Percentiles rank a stretch among this genome's conserved stretches.
Evolutionary conservation across 2,329 filamentous ascomycete genomes (phyloP).

Genomic region (Sporothrix brasiliensis): DNA sequence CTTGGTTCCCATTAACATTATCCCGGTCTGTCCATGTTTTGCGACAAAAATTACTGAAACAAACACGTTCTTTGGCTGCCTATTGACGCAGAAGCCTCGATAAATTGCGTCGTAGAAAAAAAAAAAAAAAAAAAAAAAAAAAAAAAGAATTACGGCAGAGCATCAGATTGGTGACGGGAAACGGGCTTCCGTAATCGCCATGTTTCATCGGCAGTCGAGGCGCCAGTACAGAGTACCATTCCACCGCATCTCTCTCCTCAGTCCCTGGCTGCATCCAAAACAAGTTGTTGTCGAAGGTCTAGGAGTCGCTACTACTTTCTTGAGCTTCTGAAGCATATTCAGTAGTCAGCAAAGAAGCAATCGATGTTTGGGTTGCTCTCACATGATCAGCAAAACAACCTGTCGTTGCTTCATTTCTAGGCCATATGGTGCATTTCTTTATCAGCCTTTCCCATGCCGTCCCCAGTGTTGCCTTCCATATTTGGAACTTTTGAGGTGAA

Average conservation of each 20-base stretch:
- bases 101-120: background rate
- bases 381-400: background rate
- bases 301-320: background rate
- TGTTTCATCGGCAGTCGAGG: conserved; percentile 25
- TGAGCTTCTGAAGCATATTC: background rate
- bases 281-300: background rate
- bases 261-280: background rate
- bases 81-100: too few species aligned
- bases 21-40: background rate
- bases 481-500: background rate
- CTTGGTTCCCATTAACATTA: background rate
- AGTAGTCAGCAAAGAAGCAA: background rate
- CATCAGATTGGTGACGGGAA: conserved; percentile 13
- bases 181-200: conserved; percentile 16
- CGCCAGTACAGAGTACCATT: background rate
- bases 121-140: background rate
- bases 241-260: background rate
- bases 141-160: background rate
- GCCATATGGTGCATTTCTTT: background rate
- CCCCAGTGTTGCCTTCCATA: conserved; percentile 22
- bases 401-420: background rate
- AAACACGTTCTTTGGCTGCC: background rate
- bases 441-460: conserved; percentile 5
- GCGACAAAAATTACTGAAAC: too few species aligned
- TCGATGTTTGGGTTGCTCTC: background rate